Evolutionary conservation across 805 yeast species (phyloP), one percentile per base, ranked within the genome.

Genomic region (Candida wancherniae): DNA sequence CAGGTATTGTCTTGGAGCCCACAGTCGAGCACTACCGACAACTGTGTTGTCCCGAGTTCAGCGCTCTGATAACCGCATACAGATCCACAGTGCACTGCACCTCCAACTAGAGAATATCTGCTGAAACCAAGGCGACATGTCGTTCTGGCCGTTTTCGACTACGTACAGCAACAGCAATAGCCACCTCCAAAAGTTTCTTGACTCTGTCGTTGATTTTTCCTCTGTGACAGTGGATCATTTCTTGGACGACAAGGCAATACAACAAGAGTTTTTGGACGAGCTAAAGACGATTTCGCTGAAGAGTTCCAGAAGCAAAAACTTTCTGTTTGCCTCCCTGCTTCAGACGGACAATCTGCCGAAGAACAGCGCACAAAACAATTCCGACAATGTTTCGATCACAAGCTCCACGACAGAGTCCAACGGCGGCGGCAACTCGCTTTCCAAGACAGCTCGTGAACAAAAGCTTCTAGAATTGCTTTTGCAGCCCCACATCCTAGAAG

Each of bases 391-490:
- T 14, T 61, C 67, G 9, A 43, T 62, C 12, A 42, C 63, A 0
- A 62, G 69, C 5, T 53, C 62, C 10, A 60, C 45, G 37, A 53
- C 55, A 14, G 65, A 59, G 15, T 32, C 42, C 12, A 39, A 33
- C 17, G 28, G 34, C 9, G 48, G 47, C 21, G 42, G 42, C 19
- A 44, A 31, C 25, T 28, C 37, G 19, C 44, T 40, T 13, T 41
- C 45, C 25, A 63, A 59, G 31, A 68, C 61, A 30, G 54, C 61
- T 6, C 51, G 67, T 19, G 62, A 65, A 5, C 55, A 56, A 22
- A 80, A 82, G 50, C 69, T 92, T 29, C 67, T 88, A 22, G 92
- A 86, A 47, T 80, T 80, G 47, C 64, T 92, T 33, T 71, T 90
- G 40, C 84, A 84, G 50, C 87, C 92, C 10, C 83, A 78, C 31